A percentile compares a stretch with the other conserved stretches of the same genome.
These are phyloP conservation scores for Scutellaria baicalensis DNA, from an alignment of 257 asterid genomes.

Conservation along the genomic window DNA sequence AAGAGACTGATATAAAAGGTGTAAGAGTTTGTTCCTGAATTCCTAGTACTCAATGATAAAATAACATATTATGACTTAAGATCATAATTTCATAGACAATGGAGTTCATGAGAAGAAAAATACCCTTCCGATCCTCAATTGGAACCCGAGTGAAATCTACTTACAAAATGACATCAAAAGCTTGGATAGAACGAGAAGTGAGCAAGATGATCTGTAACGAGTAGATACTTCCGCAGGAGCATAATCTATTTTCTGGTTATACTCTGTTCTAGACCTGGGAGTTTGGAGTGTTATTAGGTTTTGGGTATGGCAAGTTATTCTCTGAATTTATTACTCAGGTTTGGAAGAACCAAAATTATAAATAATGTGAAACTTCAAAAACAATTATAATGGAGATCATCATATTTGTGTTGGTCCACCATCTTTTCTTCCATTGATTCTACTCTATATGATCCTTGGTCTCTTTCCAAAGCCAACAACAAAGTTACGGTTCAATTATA, in stretches of 20 bases:
- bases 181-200: no score
- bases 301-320: background rate
- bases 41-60: background rate
- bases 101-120: background rate
- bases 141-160: no score
- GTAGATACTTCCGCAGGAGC: no score
- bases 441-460: background rate
- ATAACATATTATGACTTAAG: background rate
- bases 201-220: no score
- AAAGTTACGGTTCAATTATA: no score
- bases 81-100: background rate
- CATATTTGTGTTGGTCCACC: background rate
- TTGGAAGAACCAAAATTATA: background rate
- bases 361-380: background rate
- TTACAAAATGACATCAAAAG: no score
- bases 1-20: background rate
- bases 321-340: background rate
- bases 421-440: background rate
- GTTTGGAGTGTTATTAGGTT: background rate
- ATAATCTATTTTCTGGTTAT: no score
- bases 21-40: background rate
- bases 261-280: background rate
- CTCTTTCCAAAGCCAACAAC: background rate
- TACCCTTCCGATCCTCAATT: no score
- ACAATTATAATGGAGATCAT: background rate